A percentile compares a stretch with the other conserved stretches of the same genome.
Evolutionary conservation across 1,139 yeast genomes (phyloP).

Genomic region (Lodderomyces oxycetoniae): DNA sequence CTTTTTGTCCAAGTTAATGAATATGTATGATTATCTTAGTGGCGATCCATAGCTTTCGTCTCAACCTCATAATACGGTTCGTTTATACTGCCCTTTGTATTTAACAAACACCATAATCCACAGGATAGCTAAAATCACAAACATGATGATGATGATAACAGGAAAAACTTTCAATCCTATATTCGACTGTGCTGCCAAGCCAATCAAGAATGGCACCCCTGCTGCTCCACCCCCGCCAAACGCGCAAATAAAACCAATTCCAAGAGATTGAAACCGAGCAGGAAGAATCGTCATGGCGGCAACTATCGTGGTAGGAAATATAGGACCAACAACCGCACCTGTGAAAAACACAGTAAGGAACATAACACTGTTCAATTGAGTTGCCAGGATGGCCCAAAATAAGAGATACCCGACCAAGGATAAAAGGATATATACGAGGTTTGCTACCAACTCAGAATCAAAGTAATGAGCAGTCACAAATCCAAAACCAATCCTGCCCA

Average conservation of each 20-base stretch:
- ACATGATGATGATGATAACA: slow-evolving; percentile 25
- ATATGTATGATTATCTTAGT: too few species aligned
- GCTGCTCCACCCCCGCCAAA: slow-evolving; percentile 78
- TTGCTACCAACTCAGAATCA: slow-evolving; percentile 45
- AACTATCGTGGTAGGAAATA: slow-evolving; percentile 72
- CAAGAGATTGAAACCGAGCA: slow-evolving; percentile 54
- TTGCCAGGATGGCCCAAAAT: slow-evolving; percentile 27
- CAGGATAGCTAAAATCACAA: slow-evolving; percentile 20
- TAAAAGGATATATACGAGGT: slow-evolving; percentile 23
- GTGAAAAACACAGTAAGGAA: slow-evolving; percentile 44
- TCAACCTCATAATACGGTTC: slow-evolving; percentile 10
- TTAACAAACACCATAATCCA: slow-evolving; percentile 27
- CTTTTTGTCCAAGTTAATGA: too few species aligned
- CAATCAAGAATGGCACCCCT: slow-evolving; percentile 58
- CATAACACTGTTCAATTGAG: slow-evolving; percentile 16
- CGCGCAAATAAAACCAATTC: slow-evolving; percentile 73
- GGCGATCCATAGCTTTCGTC: too few species aligned
- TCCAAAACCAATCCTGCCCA: slow-evolving; percentile 57
- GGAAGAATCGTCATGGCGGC: slow-evolving; percentile 64
- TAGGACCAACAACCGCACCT: slow-evolving; percentile 75
- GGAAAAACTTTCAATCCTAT: slow-evolving; percentile 34
- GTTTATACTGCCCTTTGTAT: slow-evolving; percentile 17
- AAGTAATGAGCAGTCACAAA: slow-evolving; percentile 52
- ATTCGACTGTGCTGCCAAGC: slow-evolving; percentile 41
- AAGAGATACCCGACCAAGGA: slow-evolving; percentile 28